These are phyloP conservation scores for Mycena sp. DNA, from an alignment of 1,284 basidiomycete genomes.

Conservation along the genomic window DNA sequence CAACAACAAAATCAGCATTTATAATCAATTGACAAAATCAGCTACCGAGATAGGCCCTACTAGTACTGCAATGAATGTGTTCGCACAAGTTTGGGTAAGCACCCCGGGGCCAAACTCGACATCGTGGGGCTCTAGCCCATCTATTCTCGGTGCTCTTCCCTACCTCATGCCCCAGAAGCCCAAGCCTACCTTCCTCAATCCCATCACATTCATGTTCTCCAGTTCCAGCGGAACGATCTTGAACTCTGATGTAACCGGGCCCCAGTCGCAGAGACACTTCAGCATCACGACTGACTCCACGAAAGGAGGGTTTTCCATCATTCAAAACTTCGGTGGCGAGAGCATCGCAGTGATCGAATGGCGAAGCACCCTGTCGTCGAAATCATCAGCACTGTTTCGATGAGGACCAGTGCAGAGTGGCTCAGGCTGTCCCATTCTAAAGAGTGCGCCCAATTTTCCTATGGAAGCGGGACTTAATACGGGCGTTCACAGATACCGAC, in stretches of 20 bases:
- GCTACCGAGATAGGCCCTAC: no score
- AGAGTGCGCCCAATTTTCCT: no score
- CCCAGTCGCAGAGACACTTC: conserved; percentile 29
- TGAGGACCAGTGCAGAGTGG: conserved; percentile 21
- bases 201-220: conserved; percentile 21
- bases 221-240: conserved; percentile 24
- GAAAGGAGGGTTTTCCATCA: conserved; percentile 25
- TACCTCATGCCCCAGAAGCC: neutral
- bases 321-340: conserved; percentile 29
- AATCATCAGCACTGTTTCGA: conserved; percentile 8
- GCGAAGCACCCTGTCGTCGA: conserved; percentile 24
- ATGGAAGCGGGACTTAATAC: no score
- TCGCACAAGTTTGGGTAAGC: conserved; percentile 25
- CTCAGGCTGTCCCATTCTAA: conserved; percentile 29
- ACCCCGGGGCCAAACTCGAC: neutral
- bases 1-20: no score
- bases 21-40: no score
- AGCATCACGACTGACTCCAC: conserved; percentile 31
- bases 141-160: conserved; percentile 19
- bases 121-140: conserved; percentile 2
- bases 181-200: neutral
- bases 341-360: conserved; percentile 33
- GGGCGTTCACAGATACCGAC: conserved; percentile 27
- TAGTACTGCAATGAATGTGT: conserved; percentile 28
- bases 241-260: conserved; percentile 27